Percentiles rank a stretch among this genome's conserved stretches.
Conservation (phyloP, 495 filamentous ascomycete genomes). For the Haplographium delicatum region DNA sequence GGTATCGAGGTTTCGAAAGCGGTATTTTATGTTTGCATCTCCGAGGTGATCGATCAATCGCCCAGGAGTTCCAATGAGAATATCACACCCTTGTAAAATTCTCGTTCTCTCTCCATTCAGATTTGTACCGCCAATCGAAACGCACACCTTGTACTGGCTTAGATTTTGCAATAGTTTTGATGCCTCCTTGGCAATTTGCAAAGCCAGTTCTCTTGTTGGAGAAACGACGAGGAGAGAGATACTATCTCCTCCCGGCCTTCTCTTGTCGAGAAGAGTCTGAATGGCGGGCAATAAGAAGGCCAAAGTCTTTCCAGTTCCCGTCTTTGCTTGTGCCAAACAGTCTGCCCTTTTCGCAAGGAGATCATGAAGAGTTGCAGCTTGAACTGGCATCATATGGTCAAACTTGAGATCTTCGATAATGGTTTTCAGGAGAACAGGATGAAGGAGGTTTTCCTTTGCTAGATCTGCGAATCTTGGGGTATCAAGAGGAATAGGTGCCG, state of each 20-base stretch:
- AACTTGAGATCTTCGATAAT: slow-evolving; percentile 37
- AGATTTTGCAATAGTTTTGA: slow-evolving; percentile 29
- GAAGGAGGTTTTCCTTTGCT: slow-evolving; percentile 29
- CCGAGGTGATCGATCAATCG: slow-evolving; percentile 57
- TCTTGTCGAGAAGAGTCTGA: slow-evolving; percentile 49
- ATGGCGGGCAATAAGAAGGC: slow-evolving; percentile 63
- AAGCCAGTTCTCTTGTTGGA: slow-evolving; percentile 60
- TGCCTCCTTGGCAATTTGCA: slow-evolving; percentile 59
- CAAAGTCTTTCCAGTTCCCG: slow-evolving; percentile 64
- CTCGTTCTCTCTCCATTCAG: slow-evolving; percentile 29
- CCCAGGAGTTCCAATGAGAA: slow-evolving; percentile 60
- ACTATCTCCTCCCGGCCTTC: slow-evolving; percentile 25
- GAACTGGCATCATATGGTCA: slow-evolving; percentile 41
- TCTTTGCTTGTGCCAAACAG: slow-evolving; percentile 57
- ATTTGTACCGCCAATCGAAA: slow-evolving; percentile 38
- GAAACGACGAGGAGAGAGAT: slow-evolving; percentile 60
- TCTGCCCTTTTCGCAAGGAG: slow-evolving; percentile 32
- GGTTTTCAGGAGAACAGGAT: slow-evolving; percentile 33
- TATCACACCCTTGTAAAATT: slow-evolving; percentile 34
- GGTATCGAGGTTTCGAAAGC: slow-evolving; percentile 48
- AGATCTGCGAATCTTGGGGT: slow-evolving; percentile 33
- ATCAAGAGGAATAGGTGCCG: slow-evolving; percentile 25
- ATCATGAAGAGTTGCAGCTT: slow-evolving; percentile 35
- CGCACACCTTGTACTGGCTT: slow-evolving; percentile 28
- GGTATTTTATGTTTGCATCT: slow-evolving; percentile 36